Conservation (phyloP, 176 grass and related monocot species). For the Triticum timopheevii region DNA sequence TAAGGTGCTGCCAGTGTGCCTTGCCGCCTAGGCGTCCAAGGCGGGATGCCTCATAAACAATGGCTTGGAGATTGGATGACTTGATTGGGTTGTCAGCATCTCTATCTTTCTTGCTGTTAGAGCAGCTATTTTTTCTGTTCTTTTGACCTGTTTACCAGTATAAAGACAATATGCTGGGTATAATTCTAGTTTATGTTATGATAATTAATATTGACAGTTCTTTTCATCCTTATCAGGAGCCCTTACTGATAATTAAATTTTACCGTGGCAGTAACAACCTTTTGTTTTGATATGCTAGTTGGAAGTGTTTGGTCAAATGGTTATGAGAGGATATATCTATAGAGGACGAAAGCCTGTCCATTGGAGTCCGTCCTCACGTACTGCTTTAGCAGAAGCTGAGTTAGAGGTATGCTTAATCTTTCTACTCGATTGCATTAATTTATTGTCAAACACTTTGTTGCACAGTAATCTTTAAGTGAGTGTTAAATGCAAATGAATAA, state of each 20-base stretch:
- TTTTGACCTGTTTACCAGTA: conserved; percentile 7
- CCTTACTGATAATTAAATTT: conserved; percentile 18
- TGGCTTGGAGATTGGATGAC: background rate
- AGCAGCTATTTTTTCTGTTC: background rate
- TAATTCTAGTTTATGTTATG: background rate
- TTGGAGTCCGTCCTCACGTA: conserved; percentile 95
- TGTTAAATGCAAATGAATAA: background rate
- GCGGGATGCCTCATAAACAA: too few relatives aligned
- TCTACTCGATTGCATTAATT: background rate
- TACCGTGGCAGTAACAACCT: background rate
- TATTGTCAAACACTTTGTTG: conserved; percentile 6
- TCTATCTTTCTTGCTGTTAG: background rate
- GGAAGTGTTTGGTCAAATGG: conserved; percentile 92
- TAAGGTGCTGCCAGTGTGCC: too few relatives aligned
- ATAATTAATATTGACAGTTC: background rate
- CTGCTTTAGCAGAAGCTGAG: conserved; percentile 93
- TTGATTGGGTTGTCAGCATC: conserved; percentile 3
- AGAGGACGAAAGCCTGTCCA: conserved; percentile 93
- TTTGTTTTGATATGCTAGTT: conserved; percentile 54
- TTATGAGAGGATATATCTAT: conserved; percentile 93
- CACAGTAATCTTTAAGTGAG: background rate
- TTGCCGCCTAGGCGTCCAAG: too few relatives aligned
- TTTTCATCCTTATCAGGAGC: conserved; percentile 1
- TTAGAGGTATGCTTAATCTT: conserved; percentile 67
- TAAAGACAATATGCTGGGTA: background rate